Conservation (phyloP, 148 eudicot genomes). For the Diospyros lotus region DNA sequence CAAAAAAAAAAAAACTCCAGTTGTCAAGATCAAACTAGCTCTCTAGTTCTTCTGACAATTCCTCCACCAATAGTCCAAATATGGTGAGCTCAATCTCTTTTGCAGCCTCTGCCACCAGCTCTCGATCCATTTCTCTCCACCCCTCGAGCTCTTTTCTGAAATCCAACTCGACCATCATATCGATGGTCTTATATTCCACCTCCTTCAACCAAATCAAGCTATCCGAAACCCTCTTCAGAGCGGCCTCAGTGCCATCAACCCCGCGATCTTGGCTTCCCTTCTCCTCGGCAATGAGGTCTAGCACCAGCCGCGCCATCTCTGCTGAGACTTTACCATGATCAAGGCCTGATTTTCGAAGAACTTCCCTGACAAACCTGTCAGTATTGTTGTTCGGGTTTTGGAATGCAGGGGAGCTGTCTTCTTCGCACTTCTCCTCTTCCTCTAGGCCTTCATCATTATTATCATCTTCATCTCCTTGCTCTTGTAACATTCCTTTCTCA, state of each 20-base stretch:
- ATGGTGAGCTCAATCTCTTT: constrained; percentile 54
- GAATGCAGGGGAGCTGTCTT: constrained; percentile 9
- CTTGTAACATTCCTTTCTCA: constrained; percentile 57
- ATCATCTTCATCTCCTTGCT: constrained; percentile 18
- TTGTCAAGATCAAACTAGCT: no score
- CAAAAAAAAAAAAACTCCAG: constrained; percentile 3
- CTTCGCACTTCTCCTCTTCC: constrained; percentile 21
- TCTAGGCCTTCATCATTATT: constrained; percentile 16
- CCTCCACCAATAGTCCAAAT: constrained; percentile 47
- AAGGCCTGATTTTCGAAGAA: constrained; percentile 24
- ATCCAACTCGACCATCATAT: constrained; percentile 82
- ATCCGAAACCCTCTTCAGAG: constrained; percentile 38
- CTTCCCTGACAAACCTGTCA: constrained; percentile 20
- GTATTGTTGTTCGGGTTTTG: constrained; percentile 12
- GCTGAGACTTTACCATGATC: constrained; percentile 23
- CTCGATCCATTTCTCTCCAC: constrained; percentile 46
- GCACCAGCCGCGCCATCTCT: constrained; percentile 52
- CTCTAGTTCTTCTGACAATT: constrained; percentile 45
- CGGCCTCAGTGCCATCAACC: constrained; percentile 16
- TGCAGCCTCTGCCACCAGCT: constrained; percentile 35
- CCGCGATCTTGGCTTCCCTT: constrained; percentile 17
- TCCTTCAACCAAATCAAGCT: constrained; percentile 68
- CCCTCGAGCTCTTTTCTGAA: constrained; percentile 31
- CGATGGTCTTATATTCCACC: constrained; percentile 67
- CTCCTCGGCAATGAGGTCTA: constrained; percentile 62